Evolutionary conservation across 2,329 filamentous ascomycete genomes (phyloP), one percentile per base, ranked within the genome.

Genomic region (Aspergillus sp.): DNA sequence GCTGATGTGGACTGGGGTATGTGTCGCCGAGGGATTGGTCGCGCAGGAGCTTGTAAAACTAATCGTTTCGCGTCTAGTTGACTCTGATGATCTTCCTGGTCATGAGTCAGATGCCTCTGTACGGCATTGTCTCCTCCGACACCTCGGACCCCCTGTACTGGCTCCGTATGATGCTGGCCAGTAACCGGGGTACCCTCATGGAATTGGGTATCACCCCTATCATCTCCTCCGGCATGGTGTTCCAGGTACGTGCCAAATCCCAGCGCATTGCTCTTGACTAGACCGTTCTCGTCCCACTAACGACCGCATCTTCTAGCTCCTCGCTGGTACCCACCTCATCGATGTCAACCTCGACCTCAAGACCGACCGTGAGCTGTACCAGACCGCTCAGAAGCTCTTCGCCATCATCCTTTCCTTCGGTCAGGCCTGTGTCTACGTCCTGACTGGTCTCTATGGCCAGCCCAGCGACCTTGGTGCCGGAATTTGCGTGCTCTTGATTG

Each of bases 321-420:
- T 99, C 63, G 94, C 94, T 71, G 94, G 94, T 72, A 99, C 94
- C 76, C 94, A 99, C 84, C 88, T 97, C 81, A 97, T 99, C 78
- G 94, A 99, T 75, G 93, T 99, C 82, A 97, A 99, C 85, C 89
- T 99, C 69, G 94, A 99, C 83, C 88, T 97, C 77, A 99, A 99
- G 85, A 94, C 93, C 76, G 94, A 99, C 78, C 94, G 94, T 78
- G 94, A 99, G 82, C 87, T 99, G 61, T 99, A 99, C 86, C 94
- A 99, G 83, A 99, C 93, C 60, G 94, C 95, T 52, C 94, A 99
- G 84, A 99, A 99, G 83, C 88, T 96, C 61, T 93, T 96, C 69
- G 94, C 94, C 65, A 96, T 99, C 71, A 95, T 99, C 73, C 85
- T 99, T 65, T 96, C 93, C 60, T 94, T 96, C 77, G 94, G 94